Evolutionary conservation across 805 yeast genomes (phyloP), one percentile per base, ranked within the genome.

Genomic region (Hanseniaspora singularis): DNA sequence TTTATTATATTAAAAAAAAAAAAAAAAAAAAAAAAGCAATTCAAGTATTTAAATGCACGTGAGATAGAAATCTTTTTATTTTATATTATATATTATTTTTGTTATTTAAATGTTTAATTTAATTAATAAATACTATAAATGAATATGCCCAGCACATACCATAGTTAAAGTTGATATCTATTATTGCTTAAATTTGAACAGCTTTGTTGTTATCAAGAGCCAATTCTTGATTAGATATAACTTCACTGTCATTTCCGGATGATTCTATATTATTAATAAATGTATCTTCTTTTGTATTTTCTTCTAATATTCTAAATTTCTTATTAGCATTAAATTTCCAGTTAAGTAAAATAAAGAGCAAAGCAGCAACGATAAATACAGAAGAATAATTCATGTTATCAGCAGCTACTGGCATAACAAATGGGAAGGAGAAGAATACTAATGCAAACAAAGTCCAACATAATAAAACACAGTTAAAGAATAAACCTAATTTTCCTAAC

Each of bases 371-470:
- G 50, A 72, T 64, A 16, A 75, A 81, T 8, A 71, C 81, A 27
- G 72, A 60, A 14, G 78, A 77, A 53, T 81, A 81, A 58, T 81
- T 81, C 87, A 81, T 81, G 51, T 70, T 69, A 33, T 73, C 72
- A 30, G 68, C 70, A 2, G 69, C 66, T 2, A 71, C 86, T 2
- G 87, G 88, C 72, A 74, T 67, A 10, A 64, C 64, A 22, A 75
- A 63, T 26, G 88, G 87, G 66, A 80, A 74, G 38, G 77, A 74
- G 65, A 73, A 79, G 61, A 80, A 75, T 2, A 77, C 70, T 4
- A 74, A 51, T 6, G 79, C 71, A 55, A 81, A 80, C 0, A 70
- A 40, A 0, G 83, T 68, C 82, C 85, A 80, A 3, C 59, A 53
- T 3, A 79, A 49, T 14, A 73, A 64, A 2, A 79, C 71, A 20